Evolutionary conservation across 495 filamentous ascomycete genomes (phyloP), one percentile per base, ranked within the genome.

Genomic region (Durotheca rogersii): DNA sequence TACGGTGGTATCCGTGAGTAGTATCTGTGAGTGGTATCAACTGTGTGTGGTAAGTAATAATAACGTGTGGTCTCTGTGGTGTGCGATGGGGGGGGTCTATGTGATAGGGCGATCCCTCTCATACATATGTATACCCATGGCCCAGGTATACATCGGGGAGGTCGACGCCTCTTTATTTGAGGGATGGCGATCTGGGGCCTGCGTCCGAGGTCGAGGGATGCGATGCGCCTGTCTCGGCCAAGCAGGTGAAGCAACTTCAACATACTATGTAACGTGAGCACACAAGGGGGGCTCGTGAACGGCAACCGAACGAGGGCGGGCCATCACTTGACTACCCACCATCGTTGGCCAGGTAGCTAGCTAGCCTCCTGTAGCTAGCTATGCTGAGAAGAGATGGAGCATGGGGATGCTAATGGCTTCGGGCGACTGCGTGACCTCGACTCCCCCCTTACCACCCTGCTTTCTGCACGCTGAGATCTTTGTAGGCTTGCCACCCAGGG

Each of bases 91-190:
- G n/a, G n/a, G n/a, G n/a, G n/a, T n/a, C n/a, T n/a, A n/a, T n/a
- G n/a, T n/a, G n/a, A n/a, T n/a, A n/a, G n/a, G 41, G 39, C 44
- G 21, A 49, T 37, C 40, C 18, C 37, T 41, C 25, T 27, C 23
- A 9, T 27, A 4, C 9, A 27, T 27, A 4, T 27, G 9, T 9
- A 4, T 27, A 18, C 35, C 41, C 37, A 40, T 45, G 27, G 40
- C 32, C n/a, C n/a, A n/a, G n/a, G n/a, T n/a, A n/a, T n/a, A n/a
- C n/a, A 53, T 39, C 49, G 53, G 49, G 56, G 56, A 53, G 39
- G 45, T 53, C 49, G 31, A 42, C 27, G n/a, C 27, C 27, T 46
- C 42, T 53, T 43, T n/a, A n/a, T 46, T 59, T 46, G 23, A 27
- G 9, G n/a, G 43, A 32, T 45, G 44, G 44, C 45, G 53, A 58